A percentile compares a stretch with the other conserved stretches of the same genome.
These are phyloP conservation scores for Sophora flavescens DNA, from an alignment of 306 rosid species.

Conservation along the genomic window DNA sequence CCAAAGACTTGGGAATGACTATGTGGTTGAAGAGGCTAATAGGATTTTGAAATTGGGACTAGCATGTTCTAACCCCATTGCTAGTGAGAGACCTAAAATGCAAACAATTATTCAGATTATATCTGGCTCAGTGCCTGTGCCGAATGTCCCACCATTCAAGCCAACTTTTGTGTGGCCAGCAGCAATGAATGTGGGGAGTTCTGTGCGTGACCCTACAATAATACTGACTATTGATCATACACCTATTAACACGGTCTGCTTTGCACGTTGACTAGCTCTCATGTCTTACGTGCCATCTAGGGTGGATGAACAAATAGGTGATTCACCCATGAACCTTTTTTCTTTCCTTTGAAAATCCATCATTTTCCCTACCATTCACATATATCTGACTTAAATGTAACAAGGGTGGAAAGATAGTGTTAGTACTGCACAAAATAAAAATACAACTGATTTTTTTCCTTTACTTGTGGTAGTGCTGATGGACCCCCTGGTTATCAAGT, in stretches of 20 bases:
- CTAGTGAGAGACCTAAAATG: slow-evolving; percentile 70
- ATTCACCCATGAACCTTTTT: no score
- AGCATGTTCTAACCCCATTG: slow-evolving; percentile 74
- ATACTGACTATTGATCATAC: slow-evolving; percentile 32
- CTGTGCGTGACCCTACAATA: slow-evolving; percentile 37
- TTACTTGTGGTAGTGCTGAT: no score
- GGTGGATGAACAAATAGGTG: no score
- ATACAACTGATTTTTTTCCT: no score
- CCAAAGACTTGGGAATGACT: slow-evolving; percentile 54
- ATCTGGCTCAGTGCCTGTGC: slow-evolving; percentile 66
- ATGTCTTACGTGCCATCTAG: no score
- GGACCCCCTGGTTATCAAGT: no score
- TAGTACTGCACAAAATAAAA: no score
- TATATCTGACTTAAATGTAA: no score
- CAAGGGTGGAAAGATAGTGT: no score
- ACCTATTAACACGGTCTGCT: slow-evolving; percentile 33
- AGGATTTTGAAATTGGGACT: slow-evolving; percentile 69
- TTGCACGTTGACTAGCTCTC: slow-evolving; percentile 7
- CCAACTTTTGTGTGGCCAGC: slow-evolving; percentile 81
- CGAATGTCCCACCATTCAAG: slow-evolving; percentile 65
- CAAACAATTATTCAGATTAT: slow-evolving; percentile 69
- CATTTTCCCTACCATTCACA: no score
- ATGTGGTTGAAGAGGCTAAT: slow-evolving; percentile 64
- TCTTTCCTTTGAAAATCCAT: no score
- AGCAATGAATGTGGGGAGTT: slow-evolving; percentile 41